Evolutionary conservation across 768 basidiomycete genomes (phyloP), one percentile per base, ranked within the genome.

Genomic region (Tricholoma hemisulphureum): DNA sequence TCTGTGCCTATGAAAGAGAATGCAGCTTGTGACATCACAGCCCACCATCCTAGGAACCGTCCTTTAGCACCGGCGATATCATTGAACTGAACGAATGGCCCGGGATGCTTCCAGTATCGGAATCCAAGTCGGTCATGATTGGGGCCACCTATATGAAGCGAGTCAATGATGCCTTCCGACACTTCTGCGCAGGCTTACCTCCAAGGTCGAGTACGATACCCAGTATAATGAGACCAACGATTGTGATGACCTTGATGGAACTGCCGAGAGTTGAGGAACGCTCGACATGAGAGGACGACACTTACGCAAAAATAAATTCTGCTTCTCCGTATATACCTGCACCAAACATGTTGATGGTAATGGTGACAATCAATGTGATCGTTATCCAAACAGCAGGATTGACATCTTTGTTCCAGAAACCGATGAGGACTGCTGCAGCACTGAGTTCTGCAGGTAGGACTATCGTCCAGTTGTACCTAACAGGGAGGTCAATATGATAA

Each of bases 1-100:
- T 98, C 95, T 6, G 93, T 95, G 14, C 95, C 95, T 58, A 95
- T 93, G 61, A 75, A 95, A 10, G 92, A 93, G 78, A 95, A 97
- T 13, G 92, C 93, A 3, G 95, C 95, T 62, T 95, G 89, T 6
- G 87, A 85, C 73, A 96, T 69, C 14, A 80, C 77, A 13, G 77
- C 77, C 78, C 77, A 81, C 70, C 75, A 83, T 4, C 78, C 82
- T 29, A 84, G 67, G 81, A 98, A 97, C 23, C 77, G 83, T 8
- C 94, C 95, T 63, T 82, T 83, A 2, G 81, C 59, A 3, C 95
- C 95, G 3, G 65, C 6, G 20, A 93, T 91, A 3, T 70, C 76
- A 11, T 77, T 11, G 64, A 74, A 91, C 65, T 96, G 92, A 9
- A 80, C 86, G 67, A 98, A 93, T 0, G 95, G 87, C 10, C 96